Evolutionary conservation across 345 rosid genomes (phyloP), one percentile per base, ranked within the genome.

Genomic region (Raphanus sativus): DNA sequence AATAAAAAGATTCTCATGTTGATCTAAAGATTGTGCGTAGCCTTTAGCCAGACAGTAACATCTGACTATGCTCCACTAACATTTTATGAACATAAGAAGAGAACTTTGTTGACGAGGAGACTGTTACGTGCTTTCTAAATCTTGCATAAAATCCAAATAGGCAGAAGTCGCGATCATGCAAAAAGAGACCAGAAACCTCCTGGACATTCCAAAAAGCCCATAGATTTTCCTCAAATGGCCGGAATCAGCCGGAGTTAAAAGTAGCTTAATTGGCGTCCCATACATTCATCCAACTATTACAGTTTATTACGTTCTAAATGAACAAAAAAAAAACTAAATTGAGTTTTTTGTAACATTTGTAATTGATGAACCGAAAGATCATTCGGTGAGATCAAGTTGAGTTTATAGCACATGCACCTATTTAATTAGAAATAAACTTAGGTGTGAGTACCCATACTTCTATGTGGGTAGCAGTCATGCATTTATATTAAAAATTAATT

Each of bases 371-470:
- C 63, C 63, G 33, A 59, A 59, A 28, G 4, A 56, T 21, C 26
- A 21, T 56, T 59, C 8, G 63, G 16, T 65, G 50, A 33, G 54
- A 52, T 65, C 42, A 66, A 56, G 65, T 66, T 56, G 71, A 65
- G 71, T 15, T 56, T 29, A 21, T 29, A 30, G 73, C 61, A 58
- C 73, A 75, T 75, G 74, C 79, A 32, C 79, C n/a, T 60, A 67
- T 60, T 75, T 42, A 75, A 61, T 45, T 75, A 60, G 8, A 48
- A 15, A 17, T 60, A 42, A 60, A 75, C 9, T 10, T 67, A 59
- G 62, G 54, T 75, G 74, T 60, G 67, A 55, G 68, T 48, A 25
- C 69, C 79, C 74, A 75, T 75, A 61, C 74, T 61, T 67, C 34
- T 75, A 45, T 75, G 79, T 68, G 62, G 79, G 69, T 48, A 48